Evolutionary conservation across 164 flowering plant genomes (phyloP).

Genomic region (Kingdonia uniflora): DNA sequence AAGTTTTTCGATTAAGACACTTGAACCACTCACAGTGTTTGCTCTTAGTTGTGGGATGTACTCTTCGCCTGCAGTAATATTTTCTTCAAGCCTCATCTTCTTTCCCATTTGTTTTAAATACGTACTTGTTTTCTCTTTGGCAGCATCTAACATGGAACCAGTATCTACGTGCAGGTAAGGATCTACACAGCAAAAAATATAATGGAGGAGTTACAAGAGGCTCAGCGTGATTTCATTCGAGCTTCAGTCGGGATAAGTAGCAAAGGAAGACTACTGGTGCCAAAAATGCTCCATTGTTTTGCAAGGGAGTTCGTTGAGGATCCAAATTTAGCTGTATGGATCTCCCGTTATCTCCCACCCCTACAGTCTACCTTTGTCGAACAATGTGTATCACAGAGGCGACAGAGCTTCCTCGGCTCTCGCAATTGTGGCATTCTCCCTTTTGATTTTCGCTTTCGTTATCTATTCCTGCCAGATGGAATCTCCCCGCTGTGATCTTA

Average conservation of each 20-base stretch:
- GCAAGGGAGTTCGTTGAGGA: constrained; percentile 50
- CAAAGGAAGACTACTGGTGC: constrained; percentile 62
- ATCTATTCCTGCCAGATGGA: constrained; percentile 49
- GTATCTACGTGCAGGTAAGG: constrained; percentile 40
- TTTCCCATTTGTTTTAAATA: constrained; percentile 1
- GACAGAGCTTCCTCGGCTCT: constrained; percentile 44
- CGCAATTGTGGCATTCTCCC: constrained; percentile 56
- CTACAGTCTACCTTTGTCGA: constrained; percentile 59
- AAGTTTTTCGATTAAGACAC: constrained; percentile 37
- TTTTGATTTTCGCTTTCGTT: constrained; percentile 67
- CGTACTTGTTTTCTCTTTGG: not conserved
- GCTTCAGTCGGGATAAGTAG: constrained; percentile 69
- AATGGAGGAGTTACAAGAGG: constrained; percentile 49
- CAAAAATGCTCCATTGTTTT: constrained; percentile 64
- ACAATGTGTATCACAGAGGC: constrained; percentile 45
- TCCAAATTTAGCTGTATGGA: constrained; percentile 48
- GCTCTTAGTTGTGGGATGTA: constrained; percentile 77
- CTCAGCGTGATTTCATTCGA: constrained; percentile 51
- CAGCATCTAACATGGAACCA: not conserved
- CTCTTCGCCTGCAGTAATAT: constrained; percentile 70
- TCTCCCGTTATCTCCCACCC: constrained; percentile 49
- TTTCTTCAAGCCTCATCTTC: constrained; percentile 1
- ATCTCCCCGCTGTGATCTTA: constrained; percentile 5
- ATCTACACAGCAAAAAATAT: constrained; percentile 51
- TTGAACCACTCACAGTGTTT: constrained; percentile 54